phyloP scores from a whole-genome alignment of 805 yeast genomes.

The Lachancea lanzarotensis region DNA sequence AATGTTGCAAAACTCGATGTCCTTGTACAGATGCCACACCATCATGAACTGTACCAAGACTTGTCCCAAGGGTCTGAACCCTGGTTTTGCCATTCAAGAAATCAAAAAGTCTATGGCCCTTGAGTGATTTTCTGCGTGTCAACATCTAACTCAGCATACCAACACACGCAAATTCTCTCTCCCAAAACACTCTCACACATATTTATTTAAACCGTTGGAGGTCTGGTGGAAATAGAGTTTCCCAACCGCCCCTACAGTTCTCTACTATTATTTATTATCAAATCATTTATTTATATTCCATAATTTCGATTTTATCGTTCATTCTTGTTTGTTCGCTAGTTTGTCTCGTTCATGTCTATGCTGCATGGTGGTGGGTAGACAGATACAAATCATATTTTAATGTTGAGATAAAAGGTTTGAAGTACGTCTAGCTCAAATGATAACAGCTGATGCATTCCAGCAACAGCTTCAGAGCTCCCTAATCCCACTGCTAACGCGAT shows the following conservation, averaged over 20 bases:
- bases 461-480: neutral
- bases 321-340: neutral
- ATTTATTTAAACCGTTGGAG: neutral
- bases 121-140: too few relatives aligned
- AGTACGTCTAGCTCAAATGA: too few relatives aligned
- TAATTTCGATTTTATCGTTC: neutral
- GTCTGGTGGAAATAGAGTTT: neutral
- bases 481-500: neutral
- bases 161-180: too few relatives aligned
- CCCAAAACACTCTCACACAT: neutral
- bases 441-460: neutral
- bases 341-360: too few relatives aligned
- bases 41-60: constrained; percentile 98
- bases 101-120: constrained; percentile 90
- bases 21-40: constrained; percentile 97
- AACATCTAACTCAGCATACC: too few relatives aligned
- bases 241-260: neutral
- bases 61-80: constrained; percentile 98
- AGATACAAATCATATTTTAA: too few relatives aligned
- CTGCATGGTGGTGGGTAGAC: too few relatives aligned
- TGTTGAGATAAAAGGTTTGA: neutral
- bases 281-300: constrained; percentile 3
- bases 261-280: constrained; percentile 2
- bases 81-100: constrained; percentile 95
- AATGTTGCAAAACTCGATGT: constrained; percentile 94